phyloP scores from a whole-genome alignment of 257 asterid species.

The Galeopsis tetrahit region DNA sequence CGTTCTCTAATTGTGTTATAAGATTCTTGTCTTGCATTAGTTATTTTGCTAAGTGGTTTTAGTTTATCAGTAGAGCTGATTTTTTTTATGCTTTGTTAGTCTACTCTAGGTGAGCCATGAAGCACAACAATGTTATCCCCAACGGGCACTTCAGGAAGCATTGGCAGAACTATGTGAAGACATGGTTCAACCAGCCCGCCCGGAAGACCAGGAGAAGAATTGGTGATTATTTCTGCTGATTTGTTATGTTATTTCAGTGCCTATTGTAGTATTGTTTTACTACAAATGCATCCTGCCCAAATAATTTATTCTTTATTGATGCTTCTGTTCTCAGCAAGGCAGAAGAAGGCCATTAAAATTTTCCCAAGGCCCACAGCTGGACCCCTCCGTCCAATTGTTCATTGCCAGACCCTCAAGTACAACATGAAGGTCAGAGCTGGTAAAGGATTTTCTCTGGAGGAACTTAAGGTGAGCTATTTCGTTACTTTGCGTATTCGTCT shows the following conservation, averaged over 20 bases:
- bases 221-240: constrained; percentile 39
- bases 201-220: constrained; percentile 75
- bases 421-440: constrained; percentile 83
- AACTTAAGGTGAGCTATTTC: constrained; percentile 57
- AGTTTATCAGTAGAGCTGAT: not conserved
- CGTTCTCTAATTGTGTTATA: not conserved
- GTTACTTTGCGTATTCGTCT: not conserved
- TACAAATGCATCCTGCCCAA: not conserved
- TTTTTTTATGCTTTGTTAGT: not conserved
- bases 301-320: not conserved
- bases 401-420: constrained; percentile 73
- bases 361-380: constrained; percentile 83
- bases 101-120: constrained; percentile 56
- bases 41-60: not conserved
- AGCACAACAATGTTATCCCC: constrained; percentile 86
- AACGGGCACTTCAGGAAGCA: constrained; percentile 79
- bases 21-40: not conserved
- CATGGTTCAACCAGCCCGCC: constrained; percentile 89
- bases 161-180: constrained; percentile 79
- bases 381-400: constrained; percentile 74
- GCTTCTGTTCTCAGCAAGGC: constrained; percentile 54
- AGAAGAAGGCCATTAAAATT: constrained; percentile 70
- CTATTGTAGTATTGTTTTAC: not conserved
- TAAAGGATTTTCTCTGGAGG: constrained; percentile 73
- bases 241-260: not conserved